Percentiles rank a stretch among this genome's conserved stretches.
Evolutionary conservation across 306 rosid species (phyloP).

Genomic region (Dicorynia guianensis): DNA sequence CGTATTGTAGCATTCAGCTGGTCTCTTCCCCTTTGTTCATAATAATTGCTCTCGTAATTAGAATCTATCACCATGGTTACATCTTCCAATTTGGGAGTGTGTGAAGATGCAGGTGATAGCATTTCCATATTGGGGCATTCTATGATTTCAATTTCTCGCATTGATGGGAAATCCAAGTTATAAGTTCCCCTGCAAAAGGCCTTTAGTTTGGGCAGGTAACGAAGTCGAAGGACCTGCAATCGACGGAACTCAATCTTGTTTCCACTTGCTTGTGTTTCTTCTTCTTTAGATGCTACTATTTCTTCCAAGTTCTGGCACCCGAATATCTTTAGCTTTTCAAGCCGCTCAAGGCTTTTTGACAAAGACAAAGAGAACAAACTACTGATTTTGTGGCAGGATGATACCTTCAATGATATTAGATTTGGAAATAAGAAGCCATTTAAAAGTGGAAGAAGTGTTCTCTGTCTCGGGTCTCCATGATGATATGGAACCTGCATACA

Average conservation of each 20-base stretch:
- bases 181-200: not conserved
- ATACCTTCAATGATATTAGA: not conserved
- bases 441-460: not conserved
- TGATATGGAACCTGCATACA: not conserved
- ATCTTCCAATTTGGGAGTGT: not conserved
- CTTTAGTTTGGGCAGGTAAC: not conserved
- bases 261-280: not conserved
- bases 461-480: not conserved
- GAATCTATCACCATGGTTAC: not conserved
- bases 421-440: not conserved
- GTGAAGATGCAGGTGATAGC: not conserved
- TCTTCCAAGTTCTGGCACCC: not conserved
- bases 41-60: too few relatives aligned
- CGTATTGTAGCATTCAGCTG: slow-evolving; percentile 4
- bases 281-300: not conserved
- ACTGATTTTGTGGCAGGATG: not conserved
- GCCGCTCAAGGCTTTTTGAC: not conserved
- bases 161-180: not conserved
- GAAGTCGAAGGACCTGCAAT: not conserved
- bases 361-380: not conserved
- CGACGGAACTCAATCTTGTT: not conserved
- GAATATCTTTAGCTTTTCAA: not conserved
- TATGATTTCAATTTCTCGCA: not conserved
- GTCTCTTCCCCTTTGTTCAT: slow-evolving; percentile 5
- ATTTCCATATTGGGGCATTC: slow-evolving; percentile 3